These are phyloP conservation scores for Schizosaccharomyces japonicus DNA, from an alignment of 805 yeast species.

Conservation along the genomic window DNA sequence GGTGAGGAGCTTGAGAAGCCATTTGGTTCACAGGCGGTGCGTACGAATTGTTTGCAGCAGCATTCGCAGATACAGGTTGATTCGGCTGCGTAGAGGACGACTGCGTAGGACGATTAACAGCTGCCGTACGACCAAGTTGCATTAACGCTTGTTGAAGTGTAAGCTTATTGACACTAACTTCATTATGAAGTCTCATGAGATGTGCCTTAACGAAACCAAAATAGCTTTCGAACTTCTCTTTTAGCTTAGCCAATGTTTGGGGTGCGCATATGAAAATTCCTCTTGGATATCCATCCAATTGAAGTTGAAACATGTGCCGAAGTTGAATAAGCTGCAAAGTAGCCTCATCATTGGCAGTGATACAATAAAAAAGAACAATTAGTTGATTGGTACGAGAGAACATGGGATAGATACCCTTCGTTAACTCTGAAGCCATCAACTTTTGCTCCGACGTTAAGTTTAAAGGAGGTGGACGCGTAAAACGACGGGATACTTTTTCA, in stretches of 20 bases:
- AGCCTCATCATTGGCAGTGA: conserved; percentile 2
- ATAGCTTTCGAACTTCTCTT: not conserved
- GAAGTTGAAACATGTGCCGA: not conserved
- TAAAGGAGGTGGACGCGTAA: not conserved
- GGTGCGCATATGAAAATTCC: conserved; percentile 1
- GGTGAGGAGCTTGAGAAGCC: too few species aligned
- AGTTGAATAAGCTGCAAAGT: conserved; percentile 1
- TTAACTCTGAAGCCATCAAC: not conserved
- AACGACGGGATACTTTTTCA: not conserved
- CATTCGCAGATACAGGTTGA: too few species aligned
- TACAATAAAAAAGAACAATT: not conserved
- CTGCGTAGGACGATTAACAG: too few species aligned
- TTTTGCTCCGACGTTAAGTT: not conserved
- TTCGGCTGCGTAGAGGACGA: too few species aligned
- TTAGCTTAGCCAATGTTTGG: conserved; percentile 2
- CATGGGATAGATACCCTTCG: conserved; percentile 1
- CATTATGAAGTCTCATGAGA: not conserved
- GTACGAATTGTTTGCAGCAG: not conserved
- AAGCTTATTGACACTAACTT: not conserved
- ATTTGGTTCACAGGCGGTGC: not conserved
- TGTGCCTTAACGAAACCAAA: not conserved
- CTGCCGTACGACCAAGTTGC: not conserved
- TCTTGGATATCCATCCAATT: not conserved
- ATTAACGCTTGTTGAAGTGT: not conserved
- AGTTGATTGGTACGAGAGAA: not conserved